Base-by-base conservation (phyloP, 176 grass and related monocot species). In the Musa acuminata region DNA sequence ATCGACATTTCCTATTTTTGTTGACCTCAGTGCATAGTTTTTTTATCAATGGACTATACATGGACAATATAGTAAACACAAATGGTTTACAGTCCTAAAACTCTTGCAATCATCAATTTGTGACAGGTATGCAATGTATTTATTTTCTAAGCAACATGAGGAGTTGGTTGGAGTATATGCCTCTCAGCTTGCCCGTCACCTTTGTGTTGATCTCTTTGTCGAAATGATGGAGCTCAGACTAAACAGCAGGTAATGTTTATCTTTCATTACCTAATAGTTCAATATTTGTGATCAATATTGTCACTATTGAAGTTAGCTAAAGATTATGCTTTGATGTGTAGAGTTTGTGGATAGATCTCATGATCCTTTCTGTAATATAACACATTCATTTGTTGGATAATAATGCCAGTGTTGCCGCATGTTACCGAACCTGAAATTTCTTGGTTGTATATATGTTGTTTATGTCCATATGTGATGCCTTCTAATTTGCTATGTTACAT, bases 101-200 rank as follows among this genome's bases (percentile, higher is more conserved):
- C 17, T 21, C 14, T 14, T n/a, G 2, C 3, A 51, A 50, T 3
- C 48, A 11, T 51, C 14, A 9, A 20, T 51, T 35, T 19, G 55
- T 77, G 65, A 71, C 90, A 98, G 94, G 94, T 93, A 98, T 26
- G 88, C 81, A 68, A 98, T 87, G 75, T 88, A 80, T 85, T 85
- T 98, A 63, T 98, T 98, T 80, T 98, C 88, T 24, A 86, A 93
- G 78, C 86, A 93, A 75, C 90, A 93, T 20, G 94, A 98, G 81
- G 94, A 98, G 70, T 84, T 93, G 72, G 90, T 98, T 88, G 94
- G 94, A 74, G 75, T 93, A 64, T 98, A 98, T 72, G 88, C 90
- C 48, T 98, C 90, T 88, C 90, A 98, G 74, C 94, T 98, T 80
- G 74, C 89, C 14, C 82, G 78, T 63, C 85, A 98, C 70, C 81